Evolutionary conservation across 2,329 filamentous ascomycete genomes (phyloP).

Genomic region (Raffaelea ambrosiae): DNA sequence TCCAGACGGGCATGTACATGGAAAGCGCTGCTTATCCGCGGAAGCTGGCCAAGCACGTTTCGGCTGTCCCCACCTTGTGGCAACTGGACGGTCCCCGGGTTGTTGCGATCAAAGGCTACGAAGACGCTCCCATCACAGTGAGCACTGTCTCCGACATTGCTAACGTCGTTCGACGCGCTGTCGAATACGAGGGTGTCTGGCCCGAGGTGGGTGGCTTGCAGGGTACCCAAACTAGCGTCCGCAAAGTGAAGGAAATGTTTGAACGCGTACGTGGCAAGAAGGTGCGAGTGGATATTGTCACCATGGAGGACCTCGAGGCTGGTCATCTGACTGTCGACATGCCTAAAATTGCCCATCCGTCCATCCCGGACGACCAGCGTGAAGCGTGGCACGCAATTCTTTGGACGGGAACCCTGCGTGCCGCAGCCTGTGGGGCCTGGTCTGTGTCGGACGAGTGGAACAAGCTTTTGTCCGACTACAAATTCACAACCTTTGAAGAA

Average conservation of each 20-base stretch:
- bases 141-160: slow-evolving; percentile 36
- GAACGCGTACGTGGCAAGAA: slow-evolving; percentile 11
- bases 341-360: slow-evolving; percentile 23
- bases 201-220: slow-evolving; percentile 31
- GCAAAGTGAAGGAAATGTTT: slow-evolving; percentile 29
- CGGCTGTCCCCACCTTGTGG: slow-evolving; percentile 26
- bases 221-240: slow-evolving; percentile 25
- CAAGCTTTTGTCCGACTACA: slow-evolving; percentile 31
- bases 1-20: slow-evolving; percentile 45
- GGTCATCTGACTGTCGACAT: slow-evolving; percentile 32
- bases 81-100: slow-evolving; percentile 32
- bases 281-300: slow-evolving; percentile 31
- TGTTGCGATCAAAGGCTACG: slow-evolving; percentile 31
- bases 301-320: slow-evolving; percentile 35
- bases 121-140: slow-evolving; percentile 32
- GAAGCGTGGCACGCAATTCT: slow-evolving; percentile 26
- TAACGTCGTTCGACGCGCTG: slow-evolving; percentile 24
- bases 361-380: slow-evolving; percentile 25
- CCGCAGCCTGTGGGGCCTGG: slow-evolving; percentile 31
- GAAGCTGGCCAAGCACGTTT: slow-evolving; percentile 34
- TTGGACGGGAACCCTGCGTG: slow-evolving; percentile 31
- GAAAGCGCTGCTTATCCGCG: slow-evolving; percentile 46
- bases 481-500: slow-evolving; percentile 29
- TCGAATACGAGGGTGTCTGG: slow-evolving; percentile 36
- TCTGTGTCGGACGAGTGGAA: slow-evolving; percentile 35